Base-by-base conservation (phyloP, 768 basidiomycete species). In the Filobasidium wieringae region DNA sequence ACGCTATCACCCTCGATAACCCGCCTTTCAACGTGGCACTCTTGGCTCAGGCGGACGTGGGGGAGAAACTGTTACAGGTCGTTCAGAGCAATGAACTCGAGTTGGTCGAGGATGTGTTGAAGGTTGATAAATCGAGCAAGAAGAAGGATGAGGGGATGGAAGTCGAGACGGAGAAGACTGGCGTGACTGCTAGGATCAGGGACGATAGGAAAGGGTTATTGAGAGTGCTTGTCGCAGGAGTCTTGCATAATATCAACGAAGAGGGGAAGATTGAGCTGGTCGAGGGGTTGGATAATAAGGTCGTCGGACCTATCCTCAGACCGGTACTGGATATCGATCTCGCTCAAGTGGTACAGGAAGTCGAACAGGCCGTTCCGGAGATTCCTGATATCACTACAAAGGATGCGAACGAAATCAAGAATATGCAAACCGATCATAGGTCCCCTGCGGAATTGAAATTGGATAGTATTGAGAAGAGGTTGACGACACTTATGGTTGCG, bases 1-100 rank as follows among this genome's bases (percentile, higher is more conserved):
- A 93, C 72, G 87, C 93, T 59, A 77, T 96, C 27, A 88, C 89
- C 1, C 89, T 92, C 69, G 92, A 95, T 68, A 96, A 95, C 62
- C 76, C 75, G n/a, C 80, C 84, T 17, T 82, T 84, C 30, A 82
- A 84, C 53, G 70, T 80, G n/a, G 82, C 83, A 55, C 69, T 92
- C 19, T 78, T 82, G 22, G 50, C 57, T 14, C 58, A 65, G 15
- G 59, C 66, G 4, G 51, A 61, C 2, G 68, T 63, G 24, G 34
- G 69, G 24, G 26, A 53, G 11, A 49, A 58, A 3, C 56, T 72
- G 4, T 59, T 63, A 32, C 29, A 31, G 7, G 52, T 31, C 4
- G 57, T 40, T 17, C 40, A 52, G 31, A 43, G 31, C 39, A 24
- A 37, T 1, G 39, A 39, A 11, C 12, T 52, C 11, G n/a, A 27